phyloP scores from a whole-genome alignment of 495 filamentous ascomycete species.

The Talaromyces stipitatus region DNA sequence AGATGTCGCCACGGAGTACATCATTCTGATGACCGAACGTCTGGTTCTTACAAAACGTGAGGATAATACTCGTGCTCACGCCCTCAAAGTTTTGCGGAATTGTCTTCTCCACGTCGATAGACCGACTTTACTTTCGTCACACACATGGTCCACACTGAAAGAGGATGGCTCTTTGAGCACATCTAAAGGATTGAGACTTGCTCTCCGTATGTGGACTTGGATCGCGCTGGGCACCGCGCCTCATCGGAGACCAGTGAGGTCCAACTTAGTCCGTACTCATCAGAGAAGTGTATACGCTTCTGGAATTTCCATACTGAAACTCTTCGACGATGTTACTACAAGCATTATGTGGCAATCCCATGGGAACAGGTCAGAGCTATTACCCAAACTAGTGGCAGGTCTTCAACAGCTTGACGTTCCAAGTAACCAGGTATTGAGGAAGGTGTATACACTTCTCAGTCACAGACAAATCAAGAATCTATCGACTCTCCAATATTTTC shows the following conservation, averaged over 20 bases:
- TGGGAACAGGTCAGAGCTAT: conserved; percentile 8
- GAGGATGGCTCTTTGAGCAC: not conserved
- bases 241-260: not conserved
- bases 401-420: conserved; percentile 28
- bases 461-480: not conserved
- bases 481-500: conserved; percentile 12
- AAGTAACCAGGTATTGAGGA: conserved; percentile 20
- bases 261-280: not conserved
- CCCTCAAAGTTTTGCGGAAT: conserved; percentile 26
- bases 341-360: not conserved
- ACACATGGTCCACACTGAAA: conserved; percentile 17
- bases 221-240: conserved; percentile 19
- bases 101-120: conserved; percentile 19
- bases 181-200: conserved; percentile 1
- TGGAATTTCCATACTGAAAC: conserved; percentile 20
- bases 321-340: conserved; percentile 18
- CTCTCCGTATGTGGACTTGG: conserved; percentile 29
- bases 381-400: conserved; percentile 21
- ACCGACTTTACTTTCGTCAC: conserved; percentile 15
- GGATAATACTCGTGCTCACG: conserved; percentile 4
- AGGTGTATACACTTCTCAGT: conserved; percentile 8
- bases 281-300: conserved; percentile 15
- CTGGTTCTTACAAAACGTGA: conserved; percentile 14
- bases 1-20: conserved; percentile 17
- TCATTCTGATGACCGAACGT: conserved; percentile 28